Evolutionary conservation across 495 filamentous ascomycete genomes (phyloP).

Genomic region (Daldinia childiae): DNA sequence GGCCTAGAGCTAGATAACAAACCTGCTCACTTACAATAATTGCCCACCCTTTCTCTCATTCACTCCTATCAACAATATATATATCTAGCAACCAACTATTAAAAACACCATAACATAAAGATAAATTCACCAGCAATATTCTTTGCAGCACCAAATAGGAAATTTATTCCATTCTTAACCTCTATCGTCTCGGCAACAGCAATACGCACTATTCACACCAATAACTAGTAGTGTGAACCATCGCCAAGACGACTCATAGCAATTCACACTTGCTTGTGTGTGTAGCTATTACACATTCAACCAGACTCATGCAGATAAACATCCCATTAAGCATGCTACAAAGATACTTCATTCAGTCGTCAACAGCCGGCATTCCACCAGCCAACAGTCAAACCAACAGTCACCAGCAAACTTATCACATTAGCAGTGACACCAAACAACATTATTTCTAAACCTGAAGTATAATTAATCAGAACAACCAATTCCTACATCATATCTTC

Average conservation of each 20-base stretch:
- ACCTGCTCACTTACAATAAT: background rate
- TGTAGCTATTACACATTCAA: background rate
- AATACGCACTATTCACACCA: background rate
- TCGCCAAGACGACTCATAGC: background rate
- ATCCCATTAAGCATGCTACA: too few relatives aligned
- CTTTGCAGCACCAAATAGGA: background rate
- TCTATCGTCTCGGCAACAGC: background rate
- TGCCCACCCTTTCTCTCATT: background rate
- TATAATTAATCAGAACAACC: too few relatives aligned
- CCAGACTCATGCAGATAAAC: background rate
- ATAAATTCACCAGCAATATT: background rate
- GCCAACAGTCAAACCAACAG: too few relatives aligned
- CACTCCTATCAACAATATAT: background rate
- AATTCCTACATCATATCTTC: too few relatives aligned
- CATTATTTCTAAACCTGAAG: too few relatives aligned
- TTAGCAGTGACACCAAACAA: too few relatives aligned
- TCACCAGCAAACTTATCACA: too few relatives aligned
- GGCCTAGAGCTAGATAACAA: background rate
- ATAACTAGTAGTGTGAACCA: background rate
- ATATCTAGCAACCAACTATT: too few relatives aligned
- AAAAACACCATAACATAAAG: background rate
- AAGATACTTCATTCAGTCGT: too few relatives aligned
- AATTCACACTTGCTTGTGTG: background rate
- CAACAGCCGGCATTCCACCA: too few relatives aligned
- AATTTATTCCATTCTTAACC: background rate